Percentiles rank a stretch among this genome's conserved stretches.
phyloP scores from a whole-genome alignment of 768 basidiomycete genomes.

The Boletus eberwhitei region DNA sequence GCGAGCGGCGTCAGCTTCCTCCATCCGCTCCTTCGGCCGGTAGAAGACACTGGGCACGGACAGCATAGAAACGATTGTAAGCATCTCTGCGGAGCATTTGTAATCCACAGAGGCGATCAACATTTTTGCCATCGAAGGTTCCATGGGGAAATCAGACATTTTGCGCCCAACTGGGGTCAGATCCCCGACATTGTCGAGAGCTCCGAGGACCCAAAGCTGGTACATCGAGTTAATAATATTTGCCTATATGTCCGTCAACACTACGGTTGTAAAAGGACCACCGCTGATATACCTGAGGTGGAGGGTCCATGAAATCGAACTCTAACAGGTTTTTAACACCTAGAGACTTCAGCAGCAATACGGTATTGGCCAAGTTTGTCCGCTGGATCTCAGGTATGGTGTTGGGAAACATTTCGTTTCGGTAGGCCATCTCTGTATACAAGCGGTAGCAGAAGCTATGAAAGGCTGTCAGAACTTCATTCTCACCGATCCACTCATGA shows the following conservation, averaged over 20 bases:
- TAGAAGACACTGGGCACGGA: slow-evolving; percentile 98
- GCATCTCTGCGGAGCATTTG: slow-evolving; percentile 90
- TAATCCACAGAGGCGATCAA: slow-evolving; percentile 88
- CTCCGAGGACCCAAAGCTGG: slow-evolving; percentile 98
- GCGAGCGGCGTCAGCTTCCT: slow-evolving; percentile 94
- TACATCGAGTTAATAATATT: slow-evolving; percentile 99
- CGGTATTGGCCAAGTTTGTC: slow-evolving; percentile 96
- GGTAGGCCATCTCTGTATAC: slow-evolving; percentile 94
- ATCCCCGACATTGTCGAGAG: slow-evolving; percentile 96
- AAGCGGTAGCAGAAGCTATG: slow-evolving; percentile 89
- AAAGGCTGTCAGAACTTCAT: slow-evolving; percentile 1
- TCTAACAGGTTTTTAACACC: slow-evolving; percentile 97
- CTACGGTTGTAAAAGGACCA: background rate
- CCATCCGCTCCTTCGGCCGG: slow-evolving; percentile 93
- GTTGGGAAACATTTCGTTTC: slow-evolving; percentile 93
- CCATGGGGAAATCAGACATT: slow-evolving; percentile 99
- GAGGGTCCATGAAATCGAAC: slow-evolving; percentile 99
- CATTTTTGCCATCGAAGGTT: slow-evolving; percentile 99
- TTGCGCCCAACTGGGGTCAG: slow-evolving; percentile 88
- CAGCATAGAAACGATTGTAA: slow-evolving; percentile 98
- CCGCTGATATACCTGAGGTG: slow-evolving; percentile 70
- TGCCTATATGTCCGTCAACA: slow-evolving; percentile 45
- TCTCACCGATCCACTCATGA: background rate
- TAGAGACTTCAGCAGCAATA: slow-evolving; percentile 88
- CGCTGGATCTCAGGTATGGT: slow-evolving; percentile 99